These are phyloP conservation scores for Phalaenopsis equestris DNA, from an alignment of 106 monocot genomes.

Conservation along the genomic window DNA sequence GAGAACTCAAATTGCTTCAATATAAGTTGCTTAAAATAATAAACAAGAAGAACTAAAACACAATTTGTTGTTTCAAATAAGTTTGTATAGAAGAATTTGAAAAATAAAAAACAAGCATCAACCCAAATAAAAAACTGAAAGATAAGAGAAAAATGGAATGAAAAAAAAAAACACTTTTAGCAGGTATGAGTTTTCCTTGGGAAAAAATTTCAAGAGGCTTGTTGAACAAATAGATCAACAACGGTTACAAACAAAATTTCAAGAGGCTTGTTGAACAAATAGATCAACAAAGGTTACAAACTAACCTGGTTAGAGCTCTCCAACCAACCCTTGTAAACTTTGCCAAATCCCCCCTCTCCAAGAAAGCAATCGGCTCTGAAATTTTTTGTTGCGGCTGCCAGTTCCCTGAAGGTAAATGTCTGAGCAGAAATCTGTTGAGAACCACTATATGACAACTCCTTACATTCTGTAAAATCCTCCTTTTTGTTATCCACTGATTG, in stretches of 20 bases:
- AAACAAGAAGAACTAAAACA: not conserved
- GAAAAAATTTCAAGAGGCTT: not conserved
- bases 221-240: too few relatives aligned
- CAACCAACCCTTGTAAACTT: slow-evolving; percentile 35
- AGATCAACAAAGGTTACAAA: slow-evolving; percentile 1
- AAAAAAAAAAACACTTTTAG: not conserved
- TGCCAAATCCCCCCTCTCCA: slow-evolving; percentile 55
- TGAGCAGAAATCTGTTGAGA: slow-evolving; percentile 24
- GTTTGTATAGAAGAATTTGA: not conserved
- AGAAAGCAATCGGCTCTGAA: slow-evolving; percentile 37
- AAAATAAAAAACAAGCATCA: not conserved
- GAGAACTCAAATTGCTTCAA: not conserved
- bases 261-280: not conserved
- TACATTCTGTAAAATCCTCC: slow-evolving; percentile 6
- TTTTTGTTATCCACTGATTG: slow-evolving; percentile 10
- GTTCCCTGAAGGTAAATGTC: slow-evolving; percentile 36
- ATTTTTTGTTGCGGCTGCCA: slow-evolving; percentile 41
- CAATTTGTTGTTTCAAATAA: not conserved
- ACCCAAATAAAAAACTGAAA: not conserved
- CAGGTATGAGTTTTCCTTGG: not conserved
- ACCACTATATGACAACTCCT: slow-evolving; percentile 11
- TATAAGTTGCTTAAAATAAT: not conserved
- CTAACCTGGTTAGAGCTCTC: slow-evolving; percentile 19
- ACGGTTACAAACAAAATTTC: too few relatives aligned
- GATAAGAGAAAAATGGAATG: not conserved